A percentile compares a stretch with the other conserved stretches of the same genome.
Evolutionary conservation across 257 asterid species (phyloP).

Genomic region (Ballota nigra): DNA sequence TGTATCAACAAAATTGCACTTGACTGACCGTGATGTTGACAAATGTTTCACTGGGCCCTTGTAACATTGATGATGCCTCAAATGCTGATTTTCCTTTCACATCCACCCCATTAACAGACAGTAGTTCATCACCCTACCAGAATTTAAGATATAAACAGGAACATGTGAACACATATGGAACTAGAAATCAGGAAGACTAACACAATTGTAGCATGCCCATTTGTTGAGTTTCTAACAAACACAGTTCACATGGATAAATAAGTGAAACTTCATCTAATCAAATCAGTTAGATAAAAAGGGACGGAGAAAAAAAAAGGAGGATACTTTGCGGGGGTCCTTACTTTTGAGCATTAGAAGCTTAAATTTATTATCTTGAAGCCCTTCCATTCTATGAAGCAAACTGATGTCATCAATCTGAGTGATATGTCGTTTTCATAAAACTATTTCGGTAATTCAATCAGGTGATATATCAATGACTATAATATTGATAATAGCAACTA

Average conservation of each 20-base stretch:
- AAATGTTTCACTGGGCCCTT: constrained; percentile 88
- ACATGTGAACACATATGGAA: not conserved
- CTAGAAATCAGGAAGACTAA: constrained; percentile 11
- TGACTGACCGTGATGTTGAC: constrained; percentile 68
- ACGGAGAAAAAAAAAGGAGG: not conserved
- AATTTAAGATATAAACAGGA: constrained; percentile 14
- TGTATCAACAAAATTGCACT: constrained; percentile 15
- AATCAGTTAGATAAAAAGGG: not conserved
- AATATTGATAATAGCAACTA: too few species aligned
- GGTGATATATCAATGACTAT: not conserved
- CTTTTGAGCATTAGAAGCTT: constrained; percentile 9
- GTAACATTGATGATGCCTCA: constrained; percentile 83
- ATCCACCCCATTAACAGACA: constrained; percentile 79
- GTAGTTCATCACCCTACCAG: constrained; percentile 84
- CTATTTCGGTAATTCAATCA: not conserved
- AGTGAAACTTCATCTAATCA: constrained; percentile 7
- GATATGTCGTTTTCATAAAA: not conserved
- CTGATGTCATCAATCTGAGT: not conserved
- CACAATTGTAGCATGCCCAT: constrained; percentile 8
- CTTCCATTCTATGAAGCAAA: constrained; percentile 3
- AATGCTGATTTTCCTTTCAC: constrained; percentile 89
- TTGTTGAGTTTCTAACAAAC: not conserved
- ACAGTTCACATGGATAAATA: constrained; percentile 10
- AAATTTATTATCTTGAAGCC: not conserved
- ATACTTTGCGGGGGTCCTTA: not conserved